phyloP scores from a whole-genome alignment of 768 basidiomycete species.

The Sporobolomyces pararoseus region DNA sequence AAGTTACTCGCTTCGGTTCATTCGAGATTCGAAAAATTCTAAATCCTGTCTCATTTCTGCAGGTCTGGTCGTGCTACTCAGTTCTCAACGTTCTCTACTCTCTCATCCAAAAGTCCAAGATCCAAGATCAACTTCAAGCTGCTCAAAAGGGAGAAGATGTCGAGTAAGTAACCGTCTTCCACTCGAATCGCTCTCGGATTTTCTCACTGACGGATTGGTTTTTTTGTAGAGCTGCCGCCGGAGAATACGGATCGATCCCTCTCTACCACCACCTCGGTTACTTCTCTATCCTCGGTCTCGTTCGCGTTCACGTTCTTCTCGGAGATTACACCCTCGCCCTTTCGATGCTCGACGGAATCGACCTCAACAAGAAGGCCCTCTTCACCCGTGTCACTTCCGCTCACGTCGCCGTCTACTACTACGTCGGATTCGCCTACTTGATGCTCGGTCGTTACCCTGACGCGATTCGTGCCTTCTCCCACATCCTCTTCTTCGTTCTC shows the following conservation, averaged over 20 bases:
- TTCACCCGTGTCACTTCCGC: constrained; percentile 83
- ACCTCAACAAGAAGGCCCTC: constrained; percentile 67
- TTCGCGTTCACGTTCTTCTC: constrained; percentile 90
- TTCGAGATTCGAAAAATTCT: no score
- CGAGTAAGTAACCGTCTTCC: constrained; percentile 52
- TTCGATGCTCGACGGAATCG: constrained; percentile 90
- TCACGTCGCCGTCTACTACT: constrained; percentile 90
- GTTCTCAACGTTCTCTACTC: constrained; percentile 98
- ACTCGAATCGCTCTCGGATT: neutral
- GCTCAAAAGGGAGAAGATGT: constrained; percentile 68
- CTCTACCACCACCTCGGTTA: constrained; percentile 94
- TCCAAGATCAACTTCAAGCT: constrained; percentile 86
- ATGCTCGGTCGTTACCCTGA: constrained; percentile 90
- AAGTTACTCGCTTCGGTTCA: constrained; percentile 31
- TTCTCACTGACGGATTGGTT: neutral
- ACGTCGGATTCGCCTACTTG: constrained; percentile 94
- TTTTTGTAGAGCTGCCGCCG: constrained; percentile 65
- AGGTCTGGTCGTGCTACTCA: constrained; percentile 97
- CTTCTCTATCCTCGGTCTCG: constrained; percentile 89
- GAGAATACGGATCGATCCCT: constrained; percentile 84
- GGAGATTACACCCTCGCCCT: constrained; percentile 93
- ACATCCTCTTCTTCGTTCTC: constrained; percentile 75
- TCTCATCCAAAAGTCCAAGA: constrained; percentile 91
- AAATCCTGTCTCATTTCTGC: constrained; percentile 1
- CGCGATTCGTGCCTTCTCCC: constrained; percentile 87